Evolutionary conservation across 2,329 filamentous ascomycete species (phyloP).

Genomic region (Penicillium brasilianum): DNA sequence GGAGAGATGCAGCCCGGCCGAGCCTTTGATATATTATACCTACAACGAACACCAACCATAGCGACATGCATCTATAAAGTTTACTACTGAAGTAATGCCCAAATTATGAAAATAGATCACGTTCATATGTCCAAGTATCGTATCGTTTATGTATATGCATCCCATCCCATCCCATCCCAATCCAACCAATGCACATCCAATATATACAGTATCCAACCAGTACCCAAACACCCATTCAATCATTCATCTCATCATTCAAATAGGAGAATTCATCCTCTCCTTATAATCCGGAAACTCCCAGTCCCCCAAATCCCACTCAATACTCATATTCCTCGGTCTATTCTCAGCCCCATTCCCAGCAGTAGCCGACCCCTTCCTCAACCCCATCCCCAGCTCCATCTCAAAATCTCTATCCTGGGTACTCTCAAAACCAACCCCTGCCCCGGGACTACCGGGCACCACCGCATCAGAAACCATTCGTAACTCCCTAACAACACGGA

Average conservation of each 20-base stretch:
- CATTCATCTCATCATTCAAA: conserved; percentile 13
- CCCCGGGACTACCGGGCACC: not conserved
- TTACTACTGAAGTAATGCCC: too few species aligned
- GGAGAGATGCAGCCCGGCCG: conserved; percentile 11
- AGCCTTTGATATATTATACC: conserved; percentile 12
- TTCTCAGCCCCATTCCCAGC: not conserved
- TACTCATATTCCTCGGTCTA: conserved; percentile 12
- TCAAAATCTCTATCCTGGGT: conserved; percentile 13
- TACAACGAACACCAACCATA: not conserved
- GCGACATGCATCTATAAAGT: too few species aligned
- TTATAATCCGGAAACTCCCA: conserved; percentile 34
- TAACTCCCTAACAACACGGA: conserved; percentile 38
- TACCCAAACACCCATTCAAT: too few species aligned
- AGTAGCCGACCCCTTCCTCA: too few species aligned
- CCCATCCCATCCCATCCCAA: not conserved
- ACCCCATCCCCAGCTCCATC: conserved; percentile 3
- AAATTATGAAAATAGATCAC: not conserved
- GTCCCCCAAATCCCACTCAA: conserved; percentile 30
- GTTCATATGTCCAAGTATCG: not conserved
- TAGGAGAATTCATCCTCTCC: conserved; percentile 30
- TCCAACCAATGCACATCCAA: not conserved
- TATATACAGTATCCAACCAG: too few species aligned
- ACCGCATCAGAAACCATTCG: conserved; percentile 30
- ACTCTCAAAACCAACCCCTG: not conserved
- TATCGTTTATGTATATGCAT: not conserved